Evolutionary conservation across 257 asterid genomes (phyloP), one percentile per base, ranked within the genome.

Genomic region (Solanum piurae): DNA sequence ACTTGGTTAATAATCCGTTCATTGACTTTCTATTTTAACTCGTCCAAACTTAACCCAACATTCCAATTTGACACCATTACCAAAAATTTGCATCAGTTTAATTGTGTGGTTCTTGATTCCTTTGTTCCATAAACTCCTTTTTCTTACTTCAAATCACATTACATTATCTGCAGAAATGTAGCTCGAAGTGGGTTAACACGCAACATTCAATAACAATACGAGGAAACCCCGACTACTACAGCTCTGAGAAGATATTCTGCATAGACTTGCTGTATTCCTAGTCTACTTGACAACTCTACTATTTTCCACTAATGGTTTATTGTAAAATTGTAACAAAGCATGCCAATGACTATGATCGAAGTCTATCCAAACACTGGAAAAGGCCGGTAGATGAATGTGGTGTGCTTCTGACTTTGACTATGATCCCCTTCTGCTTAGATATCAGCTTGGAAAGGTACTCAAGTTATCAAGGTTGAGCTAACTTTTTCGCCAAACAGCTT

Each of bases 241-340:
- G 87, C 86, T 83, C 85, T 73, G 91, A 86, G 90, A 89, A 89
- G 87, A 86, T 55, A 33, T 89, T 90, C 91, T 77, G 92, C 88
- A 69, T 82, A 88, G 85, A 89, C 89, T 88, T 37, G 92, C 87
- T 89, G 88, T 83, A 72, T 85, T 89, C 85, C 85, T 46, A 80
- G 69, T 49, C 29, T 80, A 80, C 68, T 83, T 87, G 87, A 86
- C 83, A 85, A 73, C 89, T 89, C 88, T 90, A 87, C 86, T 87
- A 89, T 89, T 84, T 83, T 87, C 88, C 88, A 88, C 69, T 80
- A 80, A 60, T 75, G 82, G 92, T 90, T 91, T 93, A 91, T 94
- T 93, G 93, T 95, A 92, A 92, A 91, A 92, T 89, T 89, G 90
- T 91, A 92, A 92, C 94, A 91, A 94, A 94, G 95, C 98, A 95